Conservation (phyloP, 306 rosid genomes). For the Vicia faba region DNA sequence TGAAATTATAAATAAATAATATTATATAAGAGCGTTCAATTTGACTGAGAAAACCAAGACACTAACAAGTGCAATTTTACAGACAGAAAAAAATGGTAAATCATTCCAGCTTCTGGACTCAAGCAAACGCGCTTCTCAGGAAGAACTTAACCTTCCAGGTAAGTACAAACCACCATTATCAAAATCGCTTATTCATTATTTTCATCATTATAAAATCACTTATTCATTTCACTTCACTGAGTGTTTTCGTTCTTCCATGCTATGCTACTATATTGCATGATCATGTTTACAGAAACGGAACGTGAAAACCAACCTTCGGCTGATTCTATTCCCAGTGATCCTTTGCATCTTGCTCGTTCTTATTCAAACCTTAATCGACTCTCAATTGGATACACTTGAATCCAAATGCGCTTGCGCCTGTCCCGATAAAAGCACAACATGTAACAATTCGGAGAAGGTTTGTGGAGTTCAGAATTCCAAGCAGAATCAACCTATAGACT, state of each 20-base stretch:
- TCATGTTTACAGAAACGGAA: conserved; percentile 57
- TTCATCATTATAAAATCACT: neutral
- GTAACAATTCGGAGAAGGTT: conserved; percentile 35
- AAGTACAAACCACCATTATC: neutral
- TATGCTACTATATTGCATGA: too few species aligned
- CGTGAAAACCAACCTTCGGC: conserved; percentile 58
- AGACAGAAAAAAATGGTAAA: neutral
- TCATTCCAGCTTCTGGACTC: conserved; percentile 55
- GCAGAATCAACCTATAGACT: conserved; percentile 39
- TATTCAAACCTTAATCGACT: conserved; percentile 48
- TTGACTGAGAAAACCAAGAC: neutral
- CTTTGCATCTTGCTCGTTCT: conserved; percentile 53
- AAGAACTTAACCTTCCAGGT: conserved; percentile 83
- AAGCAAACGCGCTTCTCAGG: conserved; percentile 77
- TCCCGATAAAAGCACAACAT: neutral
- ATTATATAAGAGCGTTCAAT: neutral
- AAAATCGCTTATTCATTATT: neutral
- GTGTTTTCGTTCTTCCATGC: neutral
- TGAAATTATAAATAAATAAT: too few species aligned
- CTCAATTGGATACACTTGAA: conserved; percentile 40
- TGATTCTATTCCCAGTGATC: conserved; percentile 55
- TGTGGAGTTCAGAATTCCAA: conserved; percentile 67
- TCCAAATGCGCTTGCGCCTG: conserved; percentile 63
- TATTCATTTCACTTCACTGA: neutral
- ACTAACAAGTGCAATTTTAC: neutral